These are phyloP conservation scores for Aureobasidium sp. DNA, from an alignment of 2,329 filamentous ascomycete genomes.

Conservation along the genomic window DNA sequence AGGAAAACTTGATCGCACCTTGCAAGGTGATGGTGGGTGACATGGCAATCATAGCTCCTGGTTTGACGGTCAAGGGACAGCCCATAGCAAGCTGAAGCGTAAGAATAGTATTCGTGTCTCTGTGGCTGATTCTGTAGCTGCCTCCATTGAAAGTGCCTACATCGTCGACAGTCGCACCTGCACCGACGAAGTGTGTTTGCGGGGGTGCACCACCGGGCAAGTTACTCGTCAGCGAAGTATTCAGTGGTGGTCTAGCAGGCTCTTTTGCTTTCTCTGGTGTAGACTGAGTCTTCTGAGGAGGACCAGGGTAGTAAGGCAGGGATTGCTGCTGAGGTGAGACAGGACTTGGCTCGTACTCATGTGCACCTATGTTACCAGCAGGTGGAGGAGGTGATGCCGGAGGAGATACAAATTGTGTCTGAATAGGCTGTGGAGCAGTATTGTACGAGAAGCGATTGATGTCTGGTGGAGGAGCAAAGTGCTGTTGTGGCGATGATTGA, in stretches of 20 bases:
- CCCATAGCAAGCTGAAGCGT: constrained; percentile 86
- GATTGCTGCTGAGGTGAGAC: constrained; percentile 23
- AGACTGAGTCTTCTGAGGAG: constrained; percentile 28
- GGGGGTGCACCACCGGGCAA: constrained; percentile 37
- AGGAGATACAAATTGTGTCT: constrained; percentile 12
- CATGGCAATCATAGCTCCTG: constrained; percentile 93
- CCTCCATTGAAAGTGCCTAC: constrained; percentile 97
- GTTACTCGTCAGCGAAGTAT: constrained; percentile 25
- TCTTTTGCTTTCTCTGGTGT: constrained; percentile 25
- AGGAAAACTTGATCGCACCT: constrained; percentile 73
- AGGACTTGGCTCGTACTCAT: constrained; percentile 1
- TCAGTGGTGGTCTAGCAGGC: constrained; percentile 21
- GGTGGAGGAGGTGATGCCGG: constrained; percentile 10
- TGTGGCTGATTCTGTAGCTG: constrained; percentile 85
- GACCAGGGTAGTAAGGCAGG: constrained; percentile 31
- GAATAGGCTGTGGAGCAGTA: neutral
- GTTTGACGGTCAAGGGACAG: constrained; percentile 73
- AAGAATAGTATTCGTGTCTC: constrained; percentile 82
- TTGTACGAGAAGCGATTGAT: constrained; percentile 1
- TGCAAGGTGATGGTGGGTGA: constrained; percentile 77
- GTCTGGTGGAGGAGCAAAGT: constrained; percentile 16
- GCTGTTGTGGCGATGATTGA: constrained; percentile 11
- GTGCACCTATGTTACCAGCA: constrained; percentile 3
- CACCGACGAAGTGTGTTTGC: constrained; percentile 56
- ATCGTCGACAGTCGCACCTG: constrained; percentile 60